Evolutionary conservation across 495 filamentous ascomycete species (phyloP).

Genomic region (Daldinia loculata): DNA sequence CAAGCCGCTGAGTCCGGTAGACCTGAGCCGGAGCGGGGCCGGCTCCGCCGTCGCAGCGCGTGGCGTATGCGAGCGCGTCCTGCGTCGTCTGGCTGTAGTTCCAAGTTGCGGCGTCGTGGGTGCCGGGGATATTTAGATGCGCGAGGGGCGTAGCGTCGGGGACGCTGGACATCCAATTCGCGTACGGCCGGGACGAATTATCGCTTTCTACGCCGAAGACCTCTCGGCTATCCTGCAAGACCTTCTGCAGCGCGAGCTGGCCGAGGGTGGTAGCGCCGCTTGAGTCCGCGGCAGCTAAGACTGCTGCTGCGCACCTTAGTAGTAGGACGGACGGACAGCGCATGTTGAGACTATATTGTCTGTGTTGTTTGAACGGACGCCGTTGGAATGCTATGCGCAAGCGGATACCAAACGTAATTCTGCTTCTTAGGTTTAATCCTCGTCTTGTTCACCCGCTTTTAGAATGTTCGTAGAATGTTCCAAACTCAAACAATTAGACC

Average conservation of each 20-base stretch:
- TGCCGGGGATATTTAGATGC: background rate
- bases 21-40: background rate
- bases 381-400: background rate
- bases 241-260: slow-evolving; percentile 62
- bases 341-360: background rate
- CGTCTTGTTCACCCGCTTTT: background rate
- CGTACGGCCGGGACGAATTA: background rate
- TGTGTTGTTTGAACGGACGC: background rate
- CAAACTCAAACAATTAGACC: background rate
- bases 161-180: slow-evolving; percentile 47
- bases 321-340: background rate
- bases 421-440: background rate
- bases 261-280: slow-evolving; percentile 44
- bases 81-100: background rate
- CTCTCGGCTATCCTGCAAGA: slow-evolving; percentile 58
- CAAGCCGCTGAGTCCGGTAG: background rate
- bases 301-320: background rate
- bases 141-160: background rate
- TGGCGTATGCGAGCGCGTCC: background rate
- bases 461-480: background rate
- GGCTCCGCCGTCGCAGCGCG: background rate
- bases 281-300: background rate
- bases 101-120: background rate
- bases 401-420: background rate
- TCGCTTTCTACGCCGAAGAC: slow-evolving; percentile 56